Base-by-base conservation (phyloP, 805 yeast species). In the Wickerhamomyces kurtzmanii region DNA sequence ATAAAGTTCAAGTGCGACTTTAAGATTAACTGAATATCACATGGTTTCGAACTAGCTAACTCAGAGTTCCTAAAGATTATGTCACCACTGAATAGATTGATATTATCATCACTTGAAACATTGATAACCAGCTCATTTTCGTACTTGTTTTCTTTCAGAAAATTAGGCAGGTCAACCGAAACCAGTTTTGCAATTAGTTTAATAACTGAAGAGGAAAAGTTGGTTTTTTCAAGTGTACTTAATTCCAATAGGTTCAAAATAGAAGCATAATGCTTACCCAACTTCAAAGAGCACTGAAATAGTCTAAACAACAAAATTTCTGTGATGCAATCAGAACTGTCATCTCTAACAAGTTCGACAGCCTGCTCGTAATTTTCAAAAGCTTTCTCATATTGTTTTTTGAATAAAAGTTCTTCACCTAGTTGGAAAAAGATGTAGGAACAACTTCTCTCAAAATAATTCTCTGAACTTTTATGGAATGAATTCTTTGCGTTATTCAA, bases 401-500 rank as follows among this genome's bases (percentile, higher is more conserved):
- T 21, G 1, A 30, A 24, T 31, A 42, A 59, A 35, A 60, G 56
- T 30, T 59, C 65, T 26, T 73, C 74, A 1, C 68, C 85, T 7
- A 75, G 45, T 36, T 66, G 60, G 50, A 62, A 69, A 38, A 62
- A 57, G 10, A 68, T 46, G 39, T 55, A 68, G 0, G 62, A 50
- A 17, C 62, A 57, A 4, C 61, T 34, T 33, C 74, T 47, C 18
- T 42, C 48, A 38, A 62, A 59, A 23, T 43, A 53, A 1, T 51
- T 26, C 20, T 46, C 40, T 27, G 51, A 54, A 5, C 56, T 50
- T 31, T 51, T 51, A 23, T 54, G 51, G 31, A 60, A 62, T 6
- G 55, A 44, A 24, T 56, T 47, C 13, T 61, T 40, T 4, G 64
- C 42, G 20, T 51, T 54, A n/a, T 52, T 53, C n/a, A 58, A 42